Base-by-base conservation (phyloP, 1,284 basidiomycete species). In the Cystobasidium slooffiae region DNA sequence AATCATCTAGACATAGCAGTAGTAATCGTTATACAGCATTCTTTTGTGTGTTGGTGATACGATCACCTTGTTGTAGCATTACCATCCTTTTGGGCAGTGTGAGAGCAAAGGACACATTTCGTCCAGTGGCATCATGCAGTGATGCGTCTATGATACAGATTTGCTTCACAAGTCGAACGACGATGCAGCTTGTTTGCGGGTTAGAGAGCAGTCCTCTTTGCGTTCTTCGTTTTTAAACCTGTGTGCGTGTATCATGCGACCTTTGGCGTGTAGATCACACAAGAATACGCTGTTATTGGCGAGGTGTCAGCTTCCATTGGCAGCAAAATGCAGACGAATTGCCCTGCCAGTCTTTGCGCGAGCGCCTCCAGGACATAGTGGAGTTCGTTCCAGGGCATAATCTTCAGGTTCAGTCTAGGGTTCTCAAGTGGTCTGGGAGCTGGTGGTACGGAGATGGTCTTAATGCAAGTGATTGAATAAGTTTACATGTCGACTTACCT, bases 1-100 rank as follows among this genome's bases (percentile, higher is more conserved):
- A 18, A 68, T 75, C 22, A 75, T 75, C 37, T 75, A 70, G 41
- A 37, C 24, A 43, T 31, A 44, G 62, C 37, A 67, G 52, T 56
- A 56, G 66, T 52, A 66, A 39, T 66, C 47, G 18, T 39, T 39
- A 22, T 24, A 31, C 31, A 37, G 14, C 51, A 39, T 3, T 49
- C 47, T 24, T 55, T 52, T 16, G 65, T 22, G 49, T 14, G 53
- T 56, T 31, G 31, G 31, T 31, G 31, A 31, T 31, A 31, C 1
- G 1, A 8, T 59, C 14, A 41, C 56, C 22, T 67, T 67, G 64
- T 55, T 67, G 31, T 67, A 67, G 64, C 46, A 55, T 37, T 41
- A 18, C 20, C 37, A 31, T 31, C 31, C 31, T 31, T 31, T 31
- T 2, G 31, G 31, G 31, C 53, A 49, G 9, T 51, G 24, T 7